Evolutionary conservation across 352 stramenopile genomes (phyloP).

Genomic region (Ophiocytium majus): DNA sequence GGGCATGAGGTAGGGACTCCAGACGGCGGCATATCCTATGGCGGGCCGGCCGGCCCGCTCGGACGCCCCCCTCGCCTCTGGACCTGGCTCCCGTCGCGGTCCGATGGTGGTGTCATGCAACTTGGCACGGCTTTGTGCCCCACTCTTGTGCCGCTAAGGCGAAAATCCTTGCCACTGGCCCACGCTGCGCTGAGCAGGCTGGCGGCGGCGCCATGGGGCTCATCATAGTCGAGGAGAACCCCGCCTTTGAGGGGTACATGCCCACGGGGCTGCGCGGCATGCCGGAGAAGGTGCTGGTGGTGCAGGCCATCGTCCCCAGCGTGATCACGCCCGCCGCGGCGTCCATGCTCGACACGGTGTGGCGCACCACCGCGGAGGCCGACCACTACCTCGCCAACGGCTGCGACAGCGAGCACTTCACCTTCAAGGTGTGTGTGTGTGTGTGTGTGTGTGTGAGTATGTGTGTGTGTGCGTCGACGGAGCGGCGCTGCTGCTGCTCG

Average conservation of each 20-base stretch:
- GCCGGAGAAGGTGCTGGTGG: constrained; percentile 37
- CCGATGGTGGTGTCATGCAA: no score
- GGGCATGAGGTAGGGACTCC: no score
- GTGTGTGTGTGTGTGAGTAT: no score
- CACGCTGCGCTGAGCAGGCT: constrained; percentile 35
- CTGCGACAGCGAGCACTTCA: background rate
- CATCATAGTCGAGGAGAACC: constrained; percentile 43
- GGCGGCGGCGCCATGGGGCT: constrained; percentile 46
- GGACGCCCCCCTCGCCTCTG: no score
- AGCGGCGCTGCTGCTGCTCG: no score
- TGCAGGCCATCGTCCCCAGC: constrained; percentile 37
- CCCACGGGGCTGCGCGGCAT: constrained; percentile 29
- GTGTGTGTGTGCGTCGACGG: no score
- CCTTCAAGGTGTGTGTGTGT: background rate
- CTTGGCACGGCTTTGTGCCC: no score
- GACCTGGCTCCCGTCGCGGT: no score
- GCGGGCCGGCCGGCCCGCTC: no score
- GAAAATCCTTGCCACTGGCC: no score
- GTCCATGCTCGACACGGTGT: constrained; percentile 34
- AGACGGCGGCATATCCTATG: no score
- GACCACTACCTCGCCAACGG: constrained; percentile 48
- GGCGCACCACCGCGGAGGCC: constrained; percentile 25
- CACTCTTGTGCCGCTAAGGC: no score
- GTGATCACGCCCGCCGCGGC: constrained; percentile 8
- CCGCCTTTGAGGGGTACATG: constrained; percentile 25